These are phyloP conservation scores for Tulasnella sp. DNA, from an alignment of 768 basidiomycete species.

Conservation along the genomic window DNA sequence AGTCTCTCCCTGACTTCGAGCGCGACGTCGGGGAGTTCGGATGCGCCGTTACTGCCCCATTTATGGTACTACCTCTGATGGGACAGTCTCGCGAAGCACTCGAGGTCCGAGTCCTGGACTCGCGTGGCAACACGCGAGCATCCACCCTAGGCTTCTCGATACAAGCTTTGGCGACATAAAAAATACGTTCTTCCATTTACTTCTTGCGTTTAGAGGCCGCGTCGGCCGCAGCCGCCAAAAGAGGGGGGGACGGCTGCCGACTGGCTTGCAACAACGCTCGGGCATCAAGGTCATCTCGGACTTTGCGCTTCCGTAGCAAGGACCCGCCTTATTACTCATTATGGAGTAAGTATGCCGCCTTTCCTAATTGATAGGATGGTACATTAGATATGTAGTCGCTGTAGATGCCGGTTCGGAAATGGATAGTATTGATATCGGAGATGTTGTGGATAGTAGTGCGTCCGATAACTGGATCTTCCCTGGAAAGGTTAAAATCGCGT, in stretches of 20 bases:
- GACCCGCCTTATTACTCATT: background rate
- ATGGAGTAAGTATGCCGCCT: background rate
- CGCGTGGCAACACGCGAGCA: conserved; percentile 9
- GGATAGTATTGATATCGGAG: background rate
- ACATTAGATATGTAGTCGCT: background rate
- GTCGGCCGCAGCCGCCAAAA: background rate
- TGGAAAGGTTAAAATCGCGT: conserved; percentile 17
- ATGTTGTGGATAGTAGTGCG: background rate
- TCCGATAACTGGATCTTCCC: background rate
- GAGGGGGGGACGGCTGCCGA: background rate
- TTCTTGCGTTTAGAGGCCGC: background rate
- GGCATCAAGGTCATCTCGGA: conserved; percentile 5
- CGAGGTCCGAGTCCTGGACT: conserved; percentile 9
- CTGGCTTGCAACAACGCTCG: background rate
- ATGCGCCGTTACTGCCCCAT: background rate
- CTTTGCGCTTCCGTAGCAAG: background rate
- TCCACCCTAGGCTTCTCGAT: conserved; percentile 4
- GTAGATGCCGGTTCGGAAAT: background rate
- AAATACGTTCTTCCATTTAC: background rate
- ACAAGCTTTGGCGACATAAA: background rate
- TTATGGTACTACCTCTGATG: conserved; percentile 1
- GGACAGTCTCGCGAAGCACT: background rate
- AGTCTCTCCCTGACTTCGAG: background rate
- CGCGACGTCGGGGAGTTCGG: conserved; percentile 6
- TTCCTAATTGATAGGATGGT: background rate